Evolutionary conservation across 2,329 filamentous ascomycete genomes (phyloP).

Genomic region (Dothiorella sarmentorum): DNA sequence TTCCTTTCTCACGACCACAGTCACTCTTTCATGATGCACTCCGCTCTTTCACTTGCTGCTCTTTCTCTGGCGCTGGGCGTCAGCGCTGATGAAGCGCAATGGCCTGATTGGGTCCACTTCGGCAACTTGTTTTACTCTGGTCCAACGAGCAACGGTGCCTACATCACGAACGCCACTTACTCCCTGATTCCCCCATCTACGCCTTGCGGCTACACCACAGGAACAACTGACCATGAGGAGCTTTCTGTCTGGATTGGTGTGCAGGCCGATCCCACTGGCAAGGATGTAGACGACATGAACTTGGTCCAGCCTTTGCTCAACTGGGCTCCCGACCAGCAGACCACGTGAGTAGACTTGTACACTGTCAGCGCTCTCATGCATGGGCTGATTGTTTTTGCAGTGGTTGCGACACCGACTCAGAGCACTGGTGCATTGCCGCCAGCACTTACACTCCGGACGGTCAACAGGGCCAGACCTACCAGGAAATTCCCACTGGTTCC

Average conservation of each 20-base stretch:
- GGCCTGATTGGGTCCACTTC: constrained; percentile 1
- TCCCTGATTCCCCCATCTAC: constrained; percentile 8
- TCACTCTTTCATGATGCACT: background rate
- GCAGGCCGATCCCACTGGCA: constrained; percentile 8
- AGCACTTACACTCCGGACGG: constrained; percentile 17
- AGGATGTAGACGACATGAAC: constrained; percentile 13
- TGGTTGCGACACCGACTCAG: constrained; percentile 1
- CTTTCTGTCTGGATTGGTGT: constrained; percentile 18
- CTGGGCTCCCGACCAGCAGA: constrained; percentile 6
- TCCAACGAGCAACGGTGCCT: constrained; percentile 14
- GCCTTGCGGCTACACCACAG: background rate
- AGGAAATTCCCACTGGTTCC: background rate
- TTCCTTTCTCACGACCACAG: background rate
- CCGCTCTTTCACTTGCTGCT: background rate
- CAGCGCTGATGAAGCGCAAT: background rate
- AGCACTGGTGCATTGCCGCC: constrained; percentile 19
- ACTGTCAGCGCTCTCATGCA: too few relatives aligned
- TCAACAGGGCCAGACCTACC: background rate
- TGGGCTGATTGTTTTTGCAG: background rate
- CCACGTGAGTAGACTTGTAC: background rate
- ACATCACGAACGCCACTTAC: constrained; percentile 20
- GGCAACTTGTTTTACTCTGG: constrained; percentile 20
- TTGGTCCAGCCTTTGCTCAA: constrained; percentile 19
- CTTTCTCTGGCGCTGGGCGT: background rate
- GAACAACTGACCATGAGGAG: background rate